Percentiles rank a stretch among this genome's conserved stretches.
These are phyloP conservation scores for Fusarium sp. DNA, from an alignment of 2,329 filamentous ascomycete genomes.

Conservation along the genomic window DNA sequence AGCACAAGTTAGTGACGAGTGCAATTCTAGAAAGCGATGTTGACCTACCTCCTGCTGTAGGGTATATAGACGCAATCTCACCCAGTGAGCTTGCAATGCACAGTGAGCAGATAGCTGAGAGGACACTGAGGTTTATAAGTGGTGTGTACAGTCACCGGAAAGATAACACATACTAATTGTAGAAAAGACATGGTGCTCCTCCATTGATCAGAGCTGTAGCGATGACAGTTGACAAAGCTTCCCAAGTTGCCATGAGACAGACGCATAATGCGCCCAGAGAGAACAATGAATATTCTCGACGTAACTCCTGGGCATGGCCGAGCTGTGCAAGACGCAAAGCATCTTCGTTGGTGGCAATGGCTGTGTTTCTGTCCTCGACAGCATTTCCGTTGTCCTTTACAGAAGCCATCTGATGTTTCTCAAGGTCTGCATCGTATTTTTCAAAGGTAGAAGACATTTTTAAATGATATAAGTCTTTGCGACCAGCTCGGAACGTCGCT, in stretches of 20 bases:
- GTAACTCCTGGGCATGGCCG: slow-evolving; percentile 48
- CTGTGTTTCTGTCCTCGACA: not conserved
- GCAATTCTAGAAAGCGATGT: fast-evolving
- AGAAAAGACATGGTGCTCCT: slow-evolving; percentile 59
- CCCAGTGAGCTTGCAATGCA: slow-evolving; percentile 33
- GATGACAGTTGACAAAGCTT: slow-evolving; percentile 59
- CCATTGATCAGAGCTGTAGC: slow-evolving; percentile 57
- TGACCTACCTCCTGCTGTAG: slow-evolving; percentile 31
- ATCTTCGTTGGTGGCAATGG: slow-evolving; percentile 8
- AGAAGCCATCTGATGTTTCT: not conserved
- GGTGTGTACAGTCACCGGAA: fast-evolving
- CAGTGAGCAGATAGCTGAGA: slow-evolving; percentile 28
- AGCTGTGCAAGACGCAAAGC: slow-evolving; percentile 44
- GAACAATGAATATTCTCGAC: slow-evolving; percentile 53
- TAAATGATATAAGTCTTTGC: fast-evolving
- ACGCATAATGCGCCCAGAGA: slow-evolving; percentile 57
- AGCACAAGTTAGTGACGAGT: not conserved
- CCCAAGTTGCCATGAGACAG: slow-evolving; percentile 64
- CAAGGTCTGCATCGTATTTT: not conserved
- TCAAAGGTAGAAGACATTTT: not conserved
- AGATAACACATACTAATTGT: slow-evolving; percentile 32
- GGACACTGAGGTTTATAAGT: not conserved
- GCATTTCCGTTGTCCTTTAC: slow-evolving; percentile 19
- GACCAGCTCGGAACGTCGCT: not conserved
- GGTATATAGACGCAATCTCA: slow-evolving; percentile 38